Evolutionary conservation across 208 protist species (phyloP).

Genomic region (Trypanosomatidae sp.): DNA sequence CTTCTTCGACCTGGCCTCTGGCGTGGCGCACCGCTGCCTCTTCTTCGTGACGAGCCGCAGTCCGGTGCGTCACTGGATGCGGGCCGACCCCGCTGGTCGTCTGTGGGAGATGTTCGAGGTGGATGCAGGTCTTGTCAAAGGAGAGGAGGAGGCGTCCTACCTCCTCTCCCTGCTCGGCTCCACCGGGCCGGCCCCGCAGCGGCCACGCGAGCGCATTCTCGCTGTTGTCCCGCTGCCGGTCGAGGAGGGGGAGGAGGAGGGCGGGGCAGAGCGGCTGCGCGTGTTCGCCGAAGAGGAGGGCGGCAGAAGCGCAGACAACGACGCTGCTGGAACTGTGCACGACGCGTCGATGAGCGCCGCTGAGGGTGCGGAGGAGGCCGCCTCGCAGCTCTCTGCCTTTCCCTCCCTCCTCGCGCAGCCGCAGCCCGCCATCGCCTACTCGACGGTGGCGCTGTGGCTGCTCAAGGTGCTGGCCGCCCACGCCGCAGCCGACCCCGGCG

Average conservation of each 20-base stretch:
- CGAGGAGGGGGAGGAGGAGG: neutral
- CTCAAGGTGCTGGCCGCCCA: constrained; percentile 57
- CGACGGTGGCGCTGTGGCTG: constrained; percentile 48
- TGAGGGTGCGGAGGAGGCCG: neutral
- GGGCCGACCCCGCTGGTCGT: constrained; percentile 31
- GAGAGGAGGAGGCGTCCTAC: constrained; percentile 23
- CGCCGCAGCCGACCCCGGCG: constrained; percentile 38
- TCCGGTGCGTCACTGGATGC: constrained; percentile 35
- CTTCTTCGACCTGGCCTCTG: constrained; percentile 47
- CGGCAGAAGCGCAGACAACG: too few species aligned
- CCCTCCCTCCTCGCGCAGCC: constrained; percentile 12
- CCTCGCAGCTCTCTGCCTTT: constrained; percentile 16
- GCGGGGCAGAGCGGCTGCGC: too few species aligned
- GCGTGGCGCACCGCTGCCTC: constrained; percentile 30
- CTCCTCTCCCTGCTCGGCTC: constrained; percentile 26
- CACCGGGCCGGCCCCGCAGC: constrained; percentile 12
- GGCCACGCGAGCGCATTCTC: constrained; percentile 25
- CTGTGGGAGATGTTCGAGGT: constrained; percentile 55
- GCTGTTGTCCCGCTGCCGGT: constrained; percentile 27
- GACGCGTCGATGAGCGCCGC: too few species aligned
- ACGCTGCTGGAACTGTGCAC: too few species aligned
- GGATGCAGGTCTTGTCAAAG: constrained; percentile 24
- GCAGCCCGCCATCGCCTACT: constrained; percentile 27
- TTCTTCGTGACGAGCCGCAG: constrained; percentile 44
- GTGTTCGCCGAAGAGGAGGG: too few species aligned